Percentiles rank a stretch among this genome's conserved stretches.
These are phyloP conservation scores for Corrigiola litoralis DNA, from an alignment of 179 eudicot species.

Conservation along the genomic window DNA sequence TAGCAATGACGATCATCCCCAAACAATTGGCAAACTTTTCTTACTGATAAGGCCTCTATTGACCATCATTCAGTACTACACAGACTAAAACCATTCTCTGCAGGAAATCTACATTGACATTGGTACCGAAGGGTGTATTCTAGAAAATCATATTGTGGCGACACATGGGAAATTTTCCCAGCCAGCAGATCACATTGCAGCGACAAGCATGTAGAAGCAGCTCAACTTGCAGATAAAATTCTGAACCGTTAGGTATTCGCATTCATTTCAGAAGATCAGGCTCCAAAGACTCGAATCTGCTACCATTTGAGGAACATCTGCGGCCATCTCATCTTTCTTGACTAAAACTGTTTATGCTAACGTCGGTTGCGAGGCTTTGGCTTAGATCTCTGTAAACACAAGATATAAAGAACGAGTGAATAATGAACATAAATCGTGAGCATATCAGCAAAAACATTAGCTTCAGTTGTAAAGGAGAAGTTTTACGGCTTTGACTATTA, in stretches of 20 bases:
- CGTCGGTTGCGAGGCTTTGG: constrained; percentile 24
- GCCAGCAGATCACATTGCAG: neutral
- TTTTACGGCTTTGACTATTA: too few species aligned
- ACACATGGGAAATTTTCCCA: neutral
- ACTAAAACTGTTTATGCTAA: constrained; percentile 2
- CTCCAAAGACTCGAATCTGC: neutral
- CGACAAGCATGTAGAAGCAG: constrained; percentile 6
- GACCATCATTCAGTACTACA: constrained; percentile 11
- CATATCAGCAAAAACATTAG: too few species aligned
- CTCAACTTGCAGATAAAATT: constrained; percentile 1
- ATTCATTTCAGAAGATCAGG: neutral
- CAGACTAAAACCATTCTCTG: constrained; percentile 2
- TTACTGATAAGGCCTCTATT: neutral
- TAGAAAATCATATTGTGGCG: neutral
- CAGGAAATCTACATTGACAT: constrained; percentile 2
- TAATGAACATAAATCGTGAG: neutral
- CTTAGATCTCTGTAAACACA: constrained; percentile 24
- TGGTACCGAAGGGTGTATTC: constrained; percentile 4
- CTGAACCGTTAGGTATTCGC: neutral
- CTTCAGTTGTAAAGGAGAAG: too few species aligned
- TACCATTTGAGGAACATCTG: neutral
- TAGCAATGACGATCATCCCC: neutral
- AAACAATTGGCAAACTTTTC: constrained; percentile 10
- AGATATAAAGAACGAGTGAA: neutral
- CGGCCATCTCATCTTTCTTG: constrained; percentile 3